Conservation (phyloP, 495 filamentous ascomycete genomes). For the Darksidea phi region DNA sequence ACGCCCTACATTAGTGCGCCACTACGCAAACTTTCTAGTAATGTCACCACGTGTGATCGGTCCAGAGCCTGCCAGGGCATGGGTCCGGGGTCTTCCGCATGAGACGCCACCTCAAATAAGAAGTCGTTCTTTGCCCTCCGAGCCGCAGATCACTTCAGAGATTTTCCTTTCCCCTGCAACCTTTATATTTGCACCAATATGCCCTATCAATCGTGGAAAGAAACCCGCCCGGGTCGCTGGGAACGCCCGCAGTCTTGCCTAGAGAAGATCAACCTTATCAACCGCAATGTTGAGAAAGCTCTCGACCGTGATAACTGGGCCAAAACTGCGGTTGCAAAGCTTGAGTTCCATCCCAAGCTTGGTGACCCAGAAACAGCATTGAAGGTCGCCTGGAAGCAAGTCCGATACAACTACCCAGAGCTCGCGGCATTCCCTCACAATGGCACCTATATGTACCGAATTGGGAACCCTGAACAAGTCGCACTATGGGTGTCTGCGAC, state of each 20-base stretch:
- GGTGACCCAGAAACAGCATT: conserved; percentile 12
- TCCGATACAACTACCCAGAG: conserved; percentile 18
- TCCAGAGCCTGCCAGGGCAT: no score
- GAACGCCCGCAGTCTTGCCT: conserved; percentile 13
- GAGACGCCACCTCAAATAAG: no score
- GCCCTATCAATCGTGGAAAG: conserved; percentile 10
- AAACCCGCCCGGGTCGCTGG: conserved; percentile 15
- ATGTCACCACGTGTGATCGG: no score
- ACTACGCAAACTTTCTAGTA: no score
- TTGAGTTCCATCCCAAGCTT: conserved; percentile 8
- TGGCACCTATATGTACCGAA: conserved; percentile 13
- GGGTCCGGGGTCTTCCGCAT: no score
- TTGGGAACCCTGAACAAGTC: conserved; percentile 10
- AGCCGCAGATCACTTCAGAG: no score
- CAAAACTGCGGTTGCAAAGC: conserved; percentile 12
- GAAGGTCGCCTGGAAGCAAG: conserved; percentile 12
- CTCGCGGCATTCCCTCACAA: conserved; percentile 11
- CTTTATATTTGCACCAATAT: not conserved
- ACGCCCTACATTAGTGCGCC: no score
- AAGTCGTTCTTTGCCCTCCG: no score
- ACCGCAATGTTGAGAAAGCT: conserved; percentile 18
- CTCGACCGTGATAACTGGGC: conserved; percentile 13
- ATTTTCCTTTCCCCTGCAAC: not conserved
- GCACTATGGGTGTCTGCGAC: conserved; percentile 5
- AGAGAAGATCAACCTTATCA: conserved; percentile 14